Evolutionary conservation across 768 basidiomycete genomes (phyloP), one percentile per base, ranked within the genome.

Genomic region (Termitomyces sp.): DNA sequence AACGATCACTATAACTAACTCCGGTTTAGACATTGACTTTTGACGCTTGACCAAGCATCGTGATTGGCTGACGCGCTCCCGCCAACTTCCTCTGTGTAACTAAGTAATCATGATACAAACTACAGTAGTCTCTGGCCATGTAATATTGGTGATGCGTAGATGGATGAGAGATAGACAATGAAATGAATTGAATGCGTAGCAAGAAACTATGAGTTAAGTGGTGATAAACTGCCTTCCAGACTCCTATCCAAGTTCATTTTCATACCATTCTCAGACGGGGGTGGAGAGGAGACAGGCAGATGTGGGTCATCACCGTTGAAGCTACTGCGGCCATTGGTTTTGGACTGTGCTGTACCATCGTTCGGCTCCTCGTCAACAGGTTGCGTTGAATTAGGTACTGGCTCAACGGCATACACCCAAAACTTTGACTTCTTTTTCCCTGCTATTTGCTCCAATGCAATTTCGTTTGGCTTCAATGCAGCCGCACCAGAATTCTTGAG

Each of bases 341-440:
- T 49, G 10, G 36, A 18, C 20, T 20, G 24, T 31, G 61, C 33
- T 29, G 47, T 56, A n/a, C 57, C 60, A 63, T 63, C 60, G 22
- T 54, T 49, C 31, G 57, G 55, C n/a, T 64, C 59, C 52, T 63
- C 59, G 51, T 48, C 46, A 18, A 61, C 55, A 50, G 64, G 63
- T 55, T 62, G 65, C 20, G 70, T 50, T 34, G 67, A 66, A n/a
- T 72, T 75, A 8, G 79, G 70, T 45, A 81, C 65, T 1, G 90
- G 87, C 64, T 93, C 91, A 26, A 93, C 88, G 20, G 91, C 91
- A 62, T 94, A 94, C 45, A 88, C 87, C 90, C 91, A 92, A 69
- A 86, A 92, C 66, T 88, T 92, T 66, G 91, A 92, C 70, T 81
- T 85, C 75, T 90, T 92, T 75, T 87, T 90, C 60, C 90, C 90